phyloP scores from a whole-genome alignment of 441 rosid genomes.

The Bocquillonia castaneifolia region DNA sequence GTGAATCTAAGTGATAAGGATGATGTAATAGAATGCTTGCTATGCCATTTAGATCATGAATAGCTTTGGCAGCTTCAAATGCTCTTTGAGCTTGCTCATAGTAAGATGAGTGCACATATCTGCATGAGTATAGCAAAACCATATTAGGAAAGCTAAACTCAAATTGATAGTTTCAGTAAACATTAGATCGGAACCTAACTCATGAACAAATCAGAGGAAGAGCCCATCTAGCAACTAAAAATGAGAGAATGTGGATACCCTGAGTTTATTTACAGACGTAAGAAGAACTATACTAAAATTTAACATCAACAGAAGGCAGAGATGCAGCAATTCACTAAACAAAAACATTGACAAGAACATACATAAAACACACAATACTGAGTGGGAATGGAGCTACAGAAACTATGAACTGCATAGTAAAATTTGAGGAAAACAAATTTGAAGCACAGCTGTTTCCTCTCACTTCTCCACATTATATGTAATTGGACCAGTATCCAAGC shows the following conservation, averaged over 20 bases:
- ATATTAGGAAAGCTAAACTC: not conserved
- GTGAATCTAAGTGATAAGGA: constrained; percentile 85
- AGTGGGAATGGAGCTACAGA: not conserved
- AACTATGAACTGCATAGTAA: not conserved
- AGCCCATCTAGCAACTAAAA: not conserved
- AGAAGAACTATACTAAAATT: not conserved
- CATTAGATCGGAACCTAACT: not conserved
- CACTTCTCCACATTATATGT: not conserved
- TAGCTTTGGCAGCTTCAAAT: constrained; percentile 79
- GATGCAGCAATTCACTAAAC: not conserved
- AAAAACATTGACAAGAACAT: not conserved
- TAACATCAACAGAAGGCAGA: not conserved
- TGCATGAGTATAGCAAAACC: constrained; percentile 20
- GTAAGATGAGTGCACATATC: constrained; percentile 55
- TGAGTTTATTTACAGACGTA: not conserved
- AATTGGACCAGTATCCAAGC: not conserved
- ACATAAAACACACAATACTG: not conserved
- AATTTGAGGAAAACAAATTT: not conserved
- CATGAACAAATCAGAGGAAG: not conserved
- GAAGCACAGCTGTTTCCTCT: not conserved
- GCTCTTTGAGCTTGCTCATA: constrained; percentile 67
- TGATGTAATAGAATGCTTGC: constrained; percentile 57
- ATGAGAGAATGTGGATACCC: not conserved
- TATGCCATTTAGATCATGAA: constrained; percentile 75
- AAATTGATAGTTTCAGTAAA: not conserved